Evolutionary conservation across 1,284 basidiomycete genomes (phyloP), one percentile per base, ranked within the genome.

Genomic region (Trametes pubescens): DNA sequence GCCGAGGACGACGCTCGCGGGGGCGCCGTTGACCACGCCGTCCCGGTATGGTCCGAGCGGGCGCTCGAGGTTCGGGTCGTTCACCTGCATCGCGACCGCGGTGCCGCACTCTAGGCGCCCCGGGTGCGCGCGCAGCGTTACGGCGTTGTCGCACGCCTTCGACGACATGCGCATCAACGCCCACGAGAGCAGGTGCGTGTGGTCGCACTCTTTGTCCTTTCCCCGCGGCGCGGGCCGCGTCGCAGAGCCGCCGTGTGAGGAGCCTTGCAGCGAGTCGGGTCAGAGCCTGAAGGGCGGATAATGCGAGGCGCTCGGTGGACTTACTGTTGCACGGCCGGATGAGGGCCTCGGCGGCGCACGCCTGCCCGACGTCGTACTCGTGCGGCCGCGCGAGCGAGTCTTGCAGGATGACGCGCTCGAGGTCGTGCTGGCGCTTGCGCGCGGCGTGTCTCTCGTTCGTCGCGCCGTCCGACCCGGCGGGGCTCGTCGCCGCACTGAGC

Each of bases 101-200:
- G 65, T 57, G 47, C 65, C 68, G 47, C 65, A 61, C 60, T 59
- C 57, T 32, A 67, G 68, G 29, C 57, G 56, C 46, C 59, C 62
- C 0, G 68, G 65, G 47, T 62, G 59, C 14, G 65, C 62, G 51
- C 59, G 68, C 51, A 69, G 51, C 59, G 62, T 65, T 40, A 53
- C 32, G n/a, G 65, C 62, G 59, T 69, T 69, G 51, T 64, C 64
- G 47, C 29, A 37, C 44, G 61, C 32, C 37, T 58, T 65, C 47
- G 61, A 52, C 10, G 64, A 52, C 61, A 69, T 67, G 59, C 65
- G 64, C 29, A 69, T 53, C 51, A 69, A 59, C 38, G 68, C 57
- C 68, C 68, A 69, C 1, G 68, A 67, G 55, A 69, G 68, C 5
- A 69, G 64, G 60, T 69, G 68, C 44, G 65, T 69, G 62, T 66